phyloP scores from a whole-genome alignment of 2,329 filamentous ascomycete genomes.

The Aspergillus tanneri region DNA sequence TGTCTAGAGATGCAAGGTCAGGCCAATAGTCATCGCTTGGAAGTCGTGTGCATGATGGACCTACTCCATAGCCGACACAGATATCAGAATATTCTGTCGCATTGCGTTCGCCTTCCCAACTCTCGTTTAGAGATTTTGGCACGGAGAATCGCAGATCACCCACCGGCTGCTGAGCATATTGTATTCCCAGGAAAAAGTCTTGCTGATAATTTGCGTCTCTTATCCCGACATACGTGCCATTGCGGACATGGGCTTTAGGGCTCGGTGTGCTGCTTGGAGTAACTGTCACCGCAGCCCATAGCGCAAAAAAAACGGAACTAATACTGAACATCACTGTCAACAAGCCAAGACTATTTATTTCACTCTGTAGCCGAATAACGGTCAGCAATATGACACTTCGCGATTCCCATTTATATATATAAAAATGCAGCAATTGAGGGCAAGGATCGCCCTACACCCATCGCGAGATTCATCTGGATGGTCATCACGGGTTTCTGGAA shows the following conservation, averaged over 20 bases:
- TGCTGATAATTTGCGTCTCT: conserved; percentile 45
- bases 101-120: conserved; percentile 43
- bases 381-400: no score
- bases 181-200: conserved; percentile 57
- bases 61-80: conserved; percentile 54
- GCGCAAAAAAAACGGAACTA: neutral
- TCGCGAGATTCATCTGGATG: neutral
- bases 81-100: conserved; percentile 49
- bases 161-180: conserved; percentile 57
- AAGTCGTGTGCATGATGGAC: conserved; percentile 16
- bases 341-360: neutral
- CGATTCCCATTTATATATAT: neutral
- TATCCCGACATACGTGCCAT: conserved; percentile 51
- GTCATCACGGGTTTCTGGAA: neutral
- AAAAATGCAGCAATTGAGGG: no score
- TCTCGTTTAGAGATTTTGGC: conserved; percentile 51
- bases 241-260: conserved; percentile 39
- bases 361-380: no score
- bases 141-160: conserved; percentile 54
- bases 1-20: conserved; percentile 21
- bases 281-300: conserved; percentile 14
- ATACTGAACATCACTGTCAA: neutral
- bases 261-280: conserved; percentile 20
- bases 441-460: no score
- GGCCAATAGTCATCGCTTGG: neutral